Base-by-base conservation (phyloP, 345 rosid genomes). In the Lepidium sativum region DNA sequence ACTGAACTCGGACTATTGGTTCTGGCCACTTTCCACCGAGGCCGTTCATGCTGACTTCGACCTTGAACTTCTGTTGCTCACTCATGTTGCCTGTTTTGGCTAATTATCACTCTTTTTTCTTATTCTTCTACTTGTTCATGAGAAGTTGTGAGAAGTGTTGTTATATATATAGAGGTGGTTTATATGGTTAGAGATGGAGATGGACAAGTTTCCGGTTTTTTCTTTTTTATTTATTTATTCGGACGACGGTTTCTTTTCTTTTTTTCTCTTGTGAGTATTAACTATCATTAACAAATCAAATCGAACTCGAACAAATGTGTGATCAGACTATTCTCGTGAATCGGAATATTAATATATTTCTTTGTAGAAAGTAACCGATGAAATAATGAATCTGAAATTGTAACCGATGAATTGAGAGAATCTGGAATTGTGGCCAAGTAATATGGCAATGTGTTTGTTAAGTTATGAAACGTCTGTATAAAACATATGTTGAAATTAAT, bases 1-100 rank as follows among this genome's bases (percentile, higher is more conserved):
- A 82, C 60, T 90, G 99, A 70, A 94, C 99, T 3, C 99, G 90
- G 58, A 90, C 80, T 12, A 90, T 72, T 1, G 97, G 99, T 64
- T 94, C 99, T 3, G 99, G 99, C 99, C 99, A 94, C n/a, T 81
- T 88, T 73, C 60, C 44, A 1, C 51, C 51, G 20, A 63, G 55
- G 23, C 64, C 29, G 9, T 44, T 38, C 57, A 18, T 54, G 60
- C 43, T 60, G 18, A 41, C 40, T 53, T 54, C 31, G 43, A 53
- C 34, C 56, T 27, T 38, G 47, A 38, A 62, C 35, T 33, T 42
- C 27, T 45, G 50, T 14, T 63, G 34, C 21, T 60, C 51, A 1
- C 66, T 49, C 37, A 40, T 58, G 15, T 14, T 58, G 51, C 31
- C 71, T 47, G 14, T 57, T 11, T 55, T 44, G 45, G 54, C 45